These are phyloP conservation scores for Penicillium sp. DNA, from an alignment of 2,329 filamentous ascomycete species.

Conservation along the genomic window DNA sequence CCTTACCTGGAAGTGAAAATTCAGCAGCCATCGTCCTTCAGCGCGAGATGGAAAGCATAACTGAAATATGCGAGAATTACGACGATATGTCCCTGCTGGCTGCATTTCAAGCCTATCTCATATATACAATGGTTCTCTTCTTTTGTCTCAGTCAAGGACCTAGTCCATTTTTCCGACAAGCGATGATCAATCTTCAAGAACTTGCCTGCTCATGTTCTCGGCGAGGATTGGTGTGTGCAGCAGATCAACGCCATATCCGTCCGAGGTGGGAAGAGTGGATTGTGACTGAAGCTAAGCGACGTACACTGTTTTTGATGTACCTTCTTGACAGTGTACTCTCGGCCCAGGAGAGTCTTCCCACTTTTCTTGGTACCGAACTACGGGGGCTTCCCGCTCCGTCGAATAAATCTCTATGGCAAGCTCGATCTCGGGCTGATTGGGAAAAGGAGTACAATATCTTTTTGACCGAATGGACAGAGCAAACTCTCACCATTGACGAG, in stretches of 20 bases:
- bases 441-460: slow-evolving; percentile 41
- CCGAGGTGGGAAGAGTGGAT: slow-evolving; percentile 53
- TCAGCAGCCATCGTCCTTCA: slow-evolving; percentile 35
- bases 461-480: slow-evolving; percentile 41
- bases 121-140: slow-evolving; percentile 48
- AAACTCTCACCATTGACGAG: slow-evolving; percentile 45
- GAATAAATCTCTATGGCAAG: slow-evolving; percentile 43
- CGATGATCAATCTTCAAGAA: slow-evolving; percentile 49
- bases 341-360: slow-evolving; percentile 43
- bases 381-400: slow-evolving; percentile 43
- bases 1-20: slow-evolving; percentile 31
- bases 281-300: slow-evolving; percentile 48
- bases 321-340: slow-evolving; percentile 50
- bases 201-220: slow-evolving; percentile 40
- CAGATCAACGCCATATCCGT: slow-evolving; percentile 37
- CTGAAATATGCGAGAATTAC: slow-evolving; percentile 20
- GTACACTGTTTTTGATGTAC: slow-evolving; percentile 51
- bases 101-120: slow-evolving; percentile 49
- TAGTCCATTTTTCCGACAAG: slow-evolving; percentile 36
- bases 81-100: slow-evolving; percentile 35
- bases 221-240: slow-evolving; percentile 42
- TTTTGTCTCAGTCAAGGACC: slow-evolving; percentile 33
- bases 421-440: slow-evolving; percentile 39
- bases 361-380: slow-evolving; percentile 49
- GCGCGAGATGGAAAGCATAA: slow-evolving; percentile 43